Conservation (phyloP, 2,329 filamentous ascomycete genomes). For the Penicillium sp. region DNA sequence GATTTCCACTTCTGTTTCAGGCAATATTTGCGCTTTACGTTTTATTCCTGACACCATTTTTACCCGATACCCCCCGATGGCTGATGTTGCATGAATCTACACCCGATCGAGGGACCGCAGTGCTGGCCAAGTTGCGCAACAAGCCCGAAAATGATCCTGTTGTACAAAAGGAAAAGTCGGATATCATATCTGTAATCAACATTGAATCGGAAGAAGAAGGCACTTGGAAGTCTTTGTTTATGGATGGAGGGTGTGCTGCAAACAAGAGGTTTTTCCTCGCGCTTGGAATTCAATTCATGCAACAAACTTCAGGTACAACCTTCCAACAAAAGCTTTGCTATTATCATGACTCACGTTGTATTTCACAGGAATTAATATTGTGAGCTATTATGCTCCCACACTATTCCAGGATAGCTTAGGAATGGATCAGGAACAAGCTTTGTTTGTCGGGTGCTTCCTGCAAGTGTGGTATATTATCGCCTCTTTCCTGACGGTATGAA, state of each 20-base stretch:
- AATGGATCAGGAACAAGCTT: conserved; percentile 27
- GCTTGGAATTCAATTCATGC: conserved; percentile 27
- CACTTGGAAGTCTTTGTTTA: conserved; percentile 20
- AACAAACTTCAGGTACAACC: conserved; percentile 30
- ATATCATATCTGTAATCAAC: conserved; percentile 14
- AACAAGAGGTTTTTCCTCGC: conserved; percentile 22
- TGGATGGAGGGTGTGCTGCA: conserved; percentile 16
- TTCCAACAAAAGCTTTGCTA: background rate
- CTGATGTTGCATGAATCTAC: conserved; percentile 24
- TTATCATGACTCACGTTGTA: background rate
- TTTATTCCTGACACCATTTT: conserved; percentile 16
- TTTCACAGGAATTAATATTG: conserved; percentile 22
- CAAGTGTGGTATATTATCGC: conserved; percentile 35
- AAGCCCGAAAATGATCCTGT: conserved; percentile 16
- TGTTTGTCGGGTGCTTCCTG: conserved; percentile 32
- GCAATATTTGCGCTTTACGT: conserved; percentile 24
- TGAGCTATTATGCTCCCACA: conserved; percentile 32
- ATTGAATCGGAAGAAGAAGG: conserved; percentile 21
- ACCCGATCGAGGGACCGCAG: conserved; percentile 14
- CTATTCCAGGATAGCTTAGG: conserved; percentile 29
- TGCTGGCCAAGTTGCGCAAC: conserved; percentile 24
- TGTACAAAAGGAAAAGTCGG: conserved; percentile 18
- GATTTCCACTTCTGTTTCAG: conserved; percentile 24
- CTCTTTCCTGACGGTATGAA: conserved; percentile 33
- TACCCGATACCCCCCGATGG: conserved; percentile 34